A percentile compares a stretch with the other conserved stretches of the same genome.
These are phyloP conservation scores for Passalora sequoiae DNA, from an alignment of 2,329 filamentous ascomycete species.

Conservation along the genomic window DNA sequence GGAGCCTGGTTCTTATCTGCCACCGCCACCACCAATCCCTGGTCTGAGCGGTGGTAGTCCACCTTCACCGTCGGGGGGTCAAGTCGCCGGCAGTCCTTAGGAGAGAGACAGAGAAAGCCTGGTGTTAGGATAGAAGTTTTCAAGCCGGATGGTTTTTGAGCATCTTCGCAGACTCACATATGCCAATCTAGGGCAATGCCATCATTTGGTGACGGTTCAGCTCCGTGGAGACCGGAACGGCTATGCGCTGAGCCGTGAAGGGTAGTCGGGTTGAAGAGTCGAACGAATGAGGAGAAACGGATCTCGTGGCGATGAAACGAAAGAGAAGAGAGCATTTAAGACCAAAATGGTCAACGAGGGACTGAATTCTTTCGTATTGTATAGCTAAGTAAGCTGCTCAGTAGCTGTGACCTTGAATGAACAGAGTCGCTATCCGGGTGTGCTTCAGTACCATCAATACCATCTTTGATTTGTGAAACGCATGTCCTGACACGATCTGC, in stretches of 20 bases:
- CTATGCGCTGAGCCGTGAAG: background rate
- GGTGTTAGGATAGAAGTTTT: background rate
- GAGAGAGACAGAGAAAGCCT: background rate
- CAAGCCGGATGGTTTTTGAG: no score
- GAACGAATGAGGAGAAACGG: background rate
- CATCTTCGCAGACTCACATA: background rate
- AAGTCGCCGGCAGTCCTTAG: slow-evolving; percentile 4
- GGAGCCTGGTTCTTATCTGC: slow-evolving; percentile 30
- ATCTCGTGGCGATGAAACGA: background rate
- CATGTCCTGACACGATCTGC: no score
- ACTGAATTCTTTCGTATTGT: background rate
- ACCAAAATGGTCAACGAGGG: background rate
- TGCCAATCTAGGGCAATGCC: background rate
- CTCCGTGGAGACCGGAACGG: background rate
- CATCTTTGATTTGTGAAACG: no score
- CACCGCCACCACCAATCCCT: slow-evolving; percentile 3
- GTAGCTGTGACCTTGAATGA: background rate
- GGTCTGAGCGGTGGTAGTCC: slow-evolving; percentile 2
- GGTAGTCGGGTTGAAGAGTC: background rate
- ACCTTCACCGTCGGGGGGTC: background rate
- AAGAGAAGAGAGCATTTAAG: background rate
- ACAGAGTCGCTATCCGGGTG: background rate
- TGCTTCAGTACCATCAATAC: no score
- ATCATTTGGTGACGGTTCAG: background rate
- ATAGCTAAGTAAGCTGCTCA: background rate